Conservation (phyloP, 305 asterid genomes). For the Solanum chacoense region DNA sequence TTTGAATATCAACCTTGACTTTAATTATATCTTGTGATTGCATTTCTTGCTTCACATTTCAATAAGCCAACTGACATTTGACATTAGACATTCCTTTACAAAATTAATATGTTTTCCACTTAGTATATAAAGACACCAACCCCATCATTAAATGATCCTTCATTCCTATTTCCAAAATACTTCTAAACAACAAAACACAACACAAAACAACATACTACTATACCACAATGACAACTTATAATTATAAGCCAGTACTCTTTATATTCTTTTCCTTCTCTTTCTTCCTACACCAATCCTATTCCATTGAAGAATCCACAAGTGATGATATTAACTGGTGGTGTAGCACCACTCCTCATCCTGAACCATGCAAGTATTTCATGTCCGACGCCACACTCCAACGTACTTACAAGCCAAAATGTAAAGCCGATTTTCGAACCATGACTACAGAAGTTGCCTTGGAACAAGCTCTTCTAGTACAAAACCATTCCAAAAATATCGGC, state of each 20-base stretch:
- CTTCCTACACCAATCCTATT: background rate
- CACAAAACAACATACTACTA: background rate
- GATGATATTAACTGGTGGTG: slow-evolving; percentile 49
- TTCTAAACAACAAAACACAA: background rate
- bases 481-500: slow-evolving; percentile 12
- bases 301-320: slow-evolving; percentile 5
- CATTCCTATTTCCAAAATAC: background rate
- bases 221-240: background rate
- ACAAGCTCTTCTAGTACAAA: slow-evolving; percentile 24
- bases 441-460: slow-evolving; percentile 42
- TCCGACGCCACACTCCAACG: background rate
- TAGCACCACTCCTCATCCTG: slow-evolving; percentile 54
- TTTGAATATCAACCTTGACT: background rate
- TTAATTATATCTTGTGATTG: background rate
- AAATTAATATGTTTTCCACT: background rate
- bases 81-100: background rate
- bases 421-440: slow-evolving; percentile 33
- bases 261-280: slow-evolving; percentile 5
- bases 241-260: background rate
- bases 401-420: slow-evolving; percentile 19
- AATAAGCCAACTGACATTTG: background rate
- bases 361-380: slow-evolving; percentile 44
- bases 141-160: background rate
- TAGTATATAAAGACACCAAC: background rate
- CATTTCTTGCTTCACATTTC: background rate